Evolutionary conservation across 371 early-diverging fungal species (phyloP), one percentile per base, ranked within the genome.

Genomic region (Hamiltosporidium tvaerminnensis): DNA sequence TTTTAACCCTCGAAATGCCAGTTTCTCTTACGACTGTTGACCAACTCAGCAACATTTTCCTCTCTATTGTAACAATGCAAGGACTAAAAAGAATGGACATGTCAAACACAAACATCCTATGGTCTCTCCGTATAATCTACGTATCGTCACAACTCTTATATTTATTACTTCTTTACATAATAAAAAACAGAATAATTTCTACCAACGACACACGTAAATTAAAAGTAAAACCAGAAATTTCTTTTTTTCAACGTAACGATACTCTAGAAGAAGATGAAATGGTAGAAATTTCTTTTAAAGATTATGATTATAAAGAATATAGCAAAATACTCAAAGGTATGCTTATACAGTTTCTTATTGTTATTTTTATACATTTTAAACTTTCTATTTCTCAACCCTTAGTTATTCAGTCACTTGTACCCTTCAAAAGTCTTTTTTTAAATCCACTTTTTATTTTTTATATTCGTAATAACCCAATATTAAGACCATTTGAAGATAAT

Each of bases 401-500:
- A 0, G 38, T 75, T 48, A 61, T 71, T 14, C 67, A 70, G 34
- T 59, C 70, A 9, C 41, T 76, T 41, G 65, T 56, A 14, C 65
- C 72, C 2, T 0, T 76, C 10, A 76, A 73, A 59, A 53, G 49
- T 39, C 47, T 75, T n/a, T 55, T 79, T 48, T 65, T 79, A 33
- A 72, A 55, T 56, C 76, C 76, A 23, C 71, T 76, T 10, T 73
- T 64, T 63, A 61, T 64, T 30, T 72, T 65, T 60, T 71, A 76
- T 57, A 53, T 79, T 37, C 67, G 68, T 23, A 65, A 66, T 23
- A 64, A 44, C 37, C 59, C 66, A 44, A 62, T 79, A 35, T 63
- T 69, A 33, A 68, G 79, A 52, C 79, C 79, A n/a, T 79, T 68
- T 50, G 76, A 76, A n/a, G 53, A 68, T 30, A 79, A 79, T 50